phyloP scores from a whole-genome alignment of 192 early-diverging fungal species.

The Haplosporangium gracile region DNA sequence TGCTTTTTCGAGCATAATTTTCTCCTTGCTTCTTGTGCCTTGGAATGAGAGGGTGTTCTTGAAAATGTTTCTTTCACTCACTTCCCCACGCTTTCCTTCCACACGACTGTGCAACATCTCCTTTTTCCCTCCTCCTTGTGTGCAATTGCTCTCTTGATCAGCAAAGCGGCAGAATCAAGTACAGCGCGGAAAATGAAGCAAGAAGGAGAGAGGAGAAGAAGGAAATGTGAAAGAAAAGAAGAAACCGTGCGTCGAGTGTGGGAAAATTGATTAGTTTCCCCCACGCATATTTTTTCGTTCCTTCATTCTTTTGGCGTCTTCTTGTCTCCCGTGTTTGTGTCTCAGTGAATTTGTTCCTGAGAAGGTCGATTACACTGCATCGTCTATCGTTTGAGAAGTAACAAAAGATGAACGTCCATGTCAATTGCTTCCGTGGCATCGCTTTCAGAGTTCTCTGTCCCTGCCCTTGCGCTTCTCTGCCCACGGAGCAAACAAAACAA shows the following conservation, averaged over 20 bases:
- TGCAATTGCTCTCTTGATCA: background rate
- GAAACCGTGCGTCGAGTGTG: conserved; percentile 4
- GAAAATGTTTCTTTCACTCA: background rate
- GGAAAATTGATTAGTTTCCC: background rate
- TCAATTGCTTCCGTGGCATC: background rate
- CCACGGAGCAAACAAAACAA: background rate
- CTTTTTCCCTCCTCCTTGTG: background rate
- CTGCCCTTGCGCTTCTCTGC: background rate
- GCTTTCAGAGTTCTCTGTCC: background rate
- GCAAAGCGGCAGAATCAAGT: background rate
- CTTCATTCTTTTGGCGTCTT: background rate
- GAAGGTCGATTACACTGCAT: background rate
- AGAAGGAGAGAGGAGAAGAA: background rate
- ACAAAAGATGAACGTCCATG: background rate
- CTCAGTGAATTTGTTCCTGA: background rate
- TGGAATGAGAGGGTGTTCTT: background rate
- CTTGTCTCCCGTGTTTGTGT: background rate
- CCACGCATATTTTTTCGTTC: background rate
- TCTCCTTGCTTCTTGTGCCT: background rate
- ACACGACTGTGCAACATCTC: background rate
- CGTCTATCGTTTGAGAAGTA: background rate
- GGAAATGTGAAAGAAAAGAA: background rate
- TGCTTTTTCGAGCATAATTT: background rate
- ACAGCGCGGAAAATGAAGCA: background rate
- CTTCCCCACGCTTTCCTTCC: background rate